A percentile compares a stretch with the other conserved stretches of the same genome.
These are phyloP conservation scores for Lolium perenne DNA, from an alignment of 176 grass and related monocot species.

Conservation along the genomic window DNA sequence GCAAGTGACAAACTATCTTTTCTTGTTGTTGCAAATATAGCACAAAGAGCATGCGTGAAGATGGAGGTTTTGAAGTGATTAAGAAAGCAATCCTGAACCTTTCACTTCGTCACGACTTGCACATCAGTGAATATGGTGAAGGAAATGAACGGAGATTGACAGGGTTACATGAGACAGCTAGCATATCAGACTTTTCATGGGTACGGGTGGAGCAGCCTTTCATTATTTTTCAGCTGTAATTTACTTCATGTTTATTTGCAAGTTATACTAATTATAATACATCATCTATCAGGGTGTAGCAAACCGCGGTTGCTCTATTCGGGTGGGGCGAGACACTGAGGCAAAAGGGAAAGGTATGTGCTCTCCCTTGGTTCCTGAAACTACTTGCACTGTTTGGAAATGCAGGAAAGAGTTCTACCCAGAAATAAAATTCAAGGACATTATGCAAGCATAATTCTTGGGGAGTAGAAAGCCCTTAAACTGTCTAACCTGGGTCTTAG, in stretches of 20 bases:
- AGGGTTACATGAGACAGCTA: conserved; percentile 91
- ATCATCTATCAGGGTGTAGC: conserved; percentile 82
- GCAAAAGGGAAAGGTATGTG: conserved; percentile 85
- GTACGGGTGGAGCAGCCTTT: conserved; percentile 48
- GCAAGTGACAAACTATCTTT: conserved; percentile 14
- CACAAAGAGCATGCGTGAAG: conserved; percentile 90
- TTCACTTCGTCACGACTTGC: conserved; percentile 86
- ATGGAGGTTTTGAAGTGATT: conserved; percentile 88
- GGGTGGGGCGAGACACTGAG: conserved; percentile 94
- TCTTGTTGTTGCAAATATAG: conserved; percentile 54
- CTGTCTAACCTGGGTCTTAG: not conserved
- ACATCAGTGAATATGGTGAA: conserved; percentile 98
- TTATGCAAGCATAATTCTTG: conserved; percentile 12
- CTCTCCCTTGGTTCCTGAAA: conserved; percentile 11
- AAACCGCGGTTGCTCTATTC: conserved; percentile 95
- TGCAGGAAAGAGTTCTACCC: not conserved
- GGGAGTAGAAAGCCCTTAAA: not conserved
- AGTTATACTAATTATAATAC: not conserved
- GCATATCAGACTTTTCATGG: conserved; percentile 95
- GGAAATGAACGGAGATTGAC: conserved; percentile 95
- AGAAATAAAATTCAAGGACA: conserved; percentile 18
- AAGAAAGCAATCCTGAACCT: conserved; percentile 98
- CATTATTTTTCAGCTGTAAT: not conserved
- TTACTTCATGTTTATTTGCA: conserved; percentile 13
- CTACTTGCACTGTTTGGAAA: conserved; percentile 9